phyloP scores from a whole-genome alignment of 2,329 filamentous ascomycete species.

The Colletotrichum filicis region DNA sequence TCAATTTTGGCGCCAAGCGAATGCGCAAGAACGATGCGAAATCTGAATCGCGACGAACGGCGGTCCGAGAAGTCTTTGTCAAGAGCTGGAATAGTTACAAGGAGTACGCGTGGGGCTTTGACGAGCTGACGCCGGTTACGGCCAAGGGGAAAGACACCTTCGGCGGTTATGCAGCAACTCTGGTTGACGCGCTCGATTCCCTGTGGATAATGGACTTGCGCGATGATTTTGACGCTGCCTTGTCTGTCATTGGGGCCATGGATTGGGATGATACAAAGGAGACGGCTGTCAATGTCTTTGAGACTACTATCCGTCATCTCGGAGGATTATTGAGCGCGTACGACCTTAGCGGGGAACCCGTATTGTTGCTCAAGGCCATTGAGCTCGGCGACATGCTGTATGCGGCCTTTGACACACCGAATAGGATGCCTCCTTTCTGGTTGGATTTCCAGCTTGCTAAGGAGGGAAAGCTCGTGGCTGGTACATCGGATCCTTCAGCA shows the following conservation, averaged over 20 bases:
- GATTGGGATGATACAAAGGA: conserved; percentile 61
- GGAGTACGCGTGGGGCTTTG: conserved; percentile 56
- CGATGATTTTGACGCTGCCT: conserved; percentile 58
- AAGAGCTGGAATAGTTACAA: conserved; percentile 57
- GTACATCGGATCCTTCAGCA: conserved; percentile 52
- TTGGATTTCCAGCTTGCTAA: conserved; percentile 31
- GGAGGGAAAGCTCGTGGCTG: conserved; percentile 19
- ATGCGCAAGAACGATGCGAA: conserved; percentile 18
- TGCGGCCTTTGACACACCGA: conserved; percentile 74
- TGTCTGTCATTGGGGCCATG: conserved; percentile 55
- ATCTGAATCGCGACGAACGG: conserved; percentile 35
- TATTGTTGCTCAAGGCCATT: conserved; percentile 68
- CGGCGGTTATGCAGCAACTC: conserved; percentile 58
- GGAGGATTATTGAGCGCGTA: conserved; percentile 76
- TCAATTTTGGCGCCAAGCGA: conserved; percentile 24
- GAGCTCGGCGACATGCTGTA: conserved; percentile 74
- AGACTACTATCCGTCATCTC: conserved; percentile 78
- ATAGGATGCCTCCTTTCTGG: conserved; percentile 65
- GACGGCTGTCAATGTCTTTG: conserved; percentile 68
- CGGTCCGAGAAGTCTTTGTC: conserved; percentile 47
- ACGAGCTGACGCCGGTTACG: conserved; percentile 57
- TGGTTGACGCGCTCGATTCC: conserved; percentile 60
- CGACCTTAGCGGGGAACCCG: conserved; percentile 68
- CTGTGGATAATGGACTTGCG: conserved; percentile 66
- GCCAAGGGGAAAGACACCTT: conserved; percentile 52